Evolutionary conservation across 2,329 filamentous ascomycete species (phyloP).

Genomic region (Fonsecaea erecta): DNA sequence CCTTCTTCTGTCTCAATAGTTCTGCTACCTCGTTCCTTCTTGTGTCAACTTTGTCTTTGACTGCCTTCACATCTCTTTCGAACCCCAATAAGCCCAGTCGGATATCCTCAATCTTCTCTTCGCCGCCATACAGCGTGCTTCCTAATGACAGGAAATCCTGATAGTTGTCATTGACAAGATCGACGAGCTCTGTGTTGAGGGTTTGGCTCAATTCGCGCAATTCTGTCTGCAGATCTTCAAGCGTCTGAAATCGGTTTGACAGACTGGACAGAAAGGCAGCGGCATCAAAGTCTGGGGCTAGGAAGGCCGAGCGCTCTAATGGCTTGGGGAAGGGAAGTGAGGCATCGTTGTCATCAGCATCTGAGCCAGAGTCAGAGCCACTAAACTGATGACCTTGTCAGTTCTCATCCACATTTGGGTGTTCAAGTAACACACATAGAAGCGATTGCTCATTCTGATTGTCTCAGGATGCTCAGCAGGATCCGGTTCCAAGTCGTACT

Average conservation of each 20-base stretch:
- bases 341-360: conserved; percentile 63
- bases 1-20: conserved; percentile 66
- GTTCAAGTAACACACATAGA: conserved; percentile 21
- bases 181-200: conserved; percentile 83
- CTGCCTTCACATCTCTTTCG: conserved; percentile 75
- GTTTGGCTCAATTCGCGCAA: conserved; percentile 78
- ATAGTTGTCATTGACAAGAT: conserved; percentile 95
- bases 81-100: conserved; percentile 86
- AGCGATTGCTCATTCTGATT: conserved; percentile 31
- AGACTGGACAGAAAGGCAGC: conserved; percentile 81
- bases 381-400: conserved; percentile 26
- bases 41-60: conserved; percentile 68
- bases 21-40: conserved; percentile 66
- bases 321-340: conserved; percentile 87
- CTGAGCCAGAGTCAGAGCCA: conserved; percentile 47
- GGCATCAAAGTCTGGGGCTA: conserved; percentile 76
- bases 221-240: conserved; percentile 88
- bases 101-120: conserved; percentile 89
- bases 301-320: conserved; percentile 81
- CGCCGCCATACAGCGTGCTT: conserved; percentile 78
- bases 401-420: not conserved
- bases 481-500: not conserved
- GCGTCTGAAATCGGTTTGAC: conserved; percentile 87
- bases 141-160: conserved; percentile 86
- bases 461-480: not conserved